Conservation (phyloP, 2,329 filamentous ascomycete genomes). For the Alternaria brassicicola region DNA sequence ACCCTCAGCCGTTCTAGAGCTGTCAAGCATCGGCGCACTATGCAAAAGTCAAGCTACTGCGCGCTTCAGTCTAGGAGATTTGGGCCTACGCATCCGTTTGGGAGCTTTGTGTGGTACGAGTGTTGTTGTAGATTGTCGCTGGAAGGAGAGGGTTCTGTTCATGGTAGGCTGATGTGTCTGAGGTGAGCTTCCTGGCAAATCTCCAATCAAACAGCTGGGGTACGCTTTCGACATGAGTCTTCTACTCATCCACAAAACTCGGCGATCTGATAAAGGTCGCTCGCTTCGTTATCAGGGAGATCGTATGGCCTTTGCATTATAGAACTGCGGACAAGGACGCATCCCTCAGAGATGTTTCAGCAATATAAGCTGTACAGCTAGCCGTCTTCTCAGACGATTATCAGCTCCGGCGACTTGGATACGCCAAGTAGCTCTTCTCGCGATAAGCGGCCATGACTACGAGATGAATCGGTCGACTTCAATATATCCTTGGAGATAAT, state of each 20-base stretch:
- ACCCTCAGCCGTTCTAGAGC: slow-evolving; percentile 13
- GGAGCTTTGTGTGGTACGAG: slow-evolving; percentile 10
- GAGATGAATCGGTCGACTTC: neutral
- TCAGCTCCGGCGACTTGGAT: neutral
- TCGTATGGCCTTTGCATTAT: neutral
- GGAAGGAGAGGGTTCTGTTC: slow-evolving; percentile 6
- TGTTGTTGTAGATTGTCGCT: neutral
- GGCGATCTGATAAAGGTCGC: neutral
- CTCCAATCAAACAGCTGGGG: neutral
- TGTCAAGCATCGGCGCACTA: slow-evolving; percentile 6
- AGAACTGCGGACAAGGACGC: neutral
- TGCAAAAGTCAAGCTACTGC: slow-evolving; percentile 11
- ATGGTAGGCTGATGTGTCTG: slow-evolving; percentile 2
- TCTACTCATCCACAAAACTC: neutral
- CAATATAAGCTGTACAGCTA: neutral
- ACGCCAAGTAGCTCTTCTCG: neutral
- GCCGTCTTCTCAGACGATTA: neutral
- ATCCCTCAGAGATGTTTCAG: neutral
- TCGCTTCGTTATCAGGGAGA: neutral
- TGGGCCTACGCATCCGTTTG: slow-evolving; percentile 15
- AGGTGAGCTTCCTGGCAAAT: neutral
- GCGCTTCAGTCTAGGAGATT: slow-evolving; percentile 13
- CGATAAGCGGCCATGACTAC: neutral
- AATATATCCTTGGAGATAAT: neutral
- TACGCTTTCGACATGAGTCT: neutral